Evolutionary conservation across 306 rosid genomes (phyloP).

Genomic region (Albizia julibrissin): DNA sequence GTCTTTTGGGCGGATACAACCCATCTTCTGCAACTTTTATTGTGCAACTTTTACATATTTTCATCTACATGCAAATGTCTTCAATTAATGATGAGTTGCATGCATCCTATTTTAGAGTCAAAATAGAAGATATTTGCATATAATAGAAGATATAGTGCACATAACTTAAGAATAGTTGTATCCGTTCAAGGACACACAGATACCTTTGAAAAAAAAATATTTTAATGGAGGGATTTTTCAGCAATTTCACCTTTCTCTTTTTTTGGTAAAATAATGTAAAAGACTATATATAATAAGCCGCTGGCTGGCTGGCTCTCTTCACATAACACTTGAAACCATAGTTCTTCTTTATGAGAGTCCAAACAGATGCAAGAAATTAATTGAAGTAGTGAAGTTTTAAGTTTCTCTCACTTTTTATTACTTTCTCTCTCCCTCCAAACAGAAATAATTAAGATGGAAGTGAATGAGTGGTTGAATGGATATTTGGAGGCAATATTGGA

Average conservation of each 20-base stretch:
- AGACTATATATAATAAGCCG: background rate
- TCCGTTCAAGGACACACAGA: no score
- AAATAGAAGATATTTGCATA: no score
- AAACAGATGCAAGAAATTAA: background rate
- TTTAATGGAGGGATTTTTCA: no score
- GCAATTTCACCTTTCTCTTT: background rate
- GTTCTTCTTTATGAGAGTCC: background rate
- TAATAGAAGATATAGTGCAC: no score
- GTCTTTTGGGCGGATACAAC: no score
- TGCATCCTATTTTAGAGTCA: no score
- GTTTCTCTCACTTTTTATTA: background rate
- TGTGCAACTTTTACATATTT: no score
- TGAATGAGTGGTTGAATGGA: conserved; percentile 77
- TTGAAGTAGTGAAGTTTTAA: background rate
- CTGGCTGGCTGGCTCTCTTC: background rate
- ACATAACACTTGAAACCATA: background rate
- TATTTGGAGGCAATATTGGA: conserved; percentile 84
- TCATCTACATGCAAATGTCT: no score
- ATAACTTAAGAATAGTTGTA: no score
- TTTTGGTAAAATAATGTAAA: background rate
- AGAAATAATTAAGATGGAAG: conserved; percentile 43
- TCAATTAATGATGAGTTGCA: no score
- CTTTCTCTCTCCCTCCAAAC: background rate
- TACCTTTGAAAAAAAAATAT: background rate
- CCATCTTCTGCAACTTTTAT: no score